Conservation (phyloP, 1,284 basidiomycete species). For the Schizophyllum amplum region DNA sequence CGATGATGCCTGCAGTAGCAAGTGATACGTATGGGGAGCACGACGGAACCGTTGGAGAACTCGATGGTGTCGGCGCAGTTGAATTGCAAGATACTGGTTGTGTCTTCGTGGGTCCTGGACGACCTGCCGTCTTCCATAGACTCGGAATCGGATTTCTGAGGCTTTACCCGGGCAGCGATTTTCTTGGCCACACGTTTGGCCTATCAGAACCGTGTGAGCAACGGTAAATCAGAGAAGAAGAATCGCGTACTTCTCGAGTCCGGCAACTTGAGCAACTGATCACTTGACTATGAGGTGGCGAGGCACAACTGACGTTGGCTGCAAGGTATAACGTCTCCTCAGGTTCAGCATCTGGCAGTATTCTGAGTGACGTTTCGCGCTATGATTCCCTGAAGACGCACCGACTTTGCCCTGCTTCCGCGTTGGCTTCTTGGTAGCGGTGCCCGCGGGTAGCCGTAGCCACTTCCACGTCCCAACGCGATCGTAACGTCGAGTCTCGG, state of each 20-base stretch:
- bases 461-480: constrained; percentile 80
- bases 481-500: constrained; percentile 58
- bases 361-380: constrained; percentile 15
- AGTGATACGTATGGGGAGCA: constrained; percentile 91
- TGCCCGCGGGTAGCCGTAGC: constrained; percentile 69
- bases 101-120: constrained; percentile 54
- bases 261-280: constrained; percentile 81
- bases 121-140: constrained; percentile 38
- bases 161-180: constrained; percentile 70
- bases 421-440: constrained; percentile 75
- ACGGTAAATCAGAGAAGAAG: constrained; percentile 2
- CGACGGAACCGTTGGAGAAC: constrained; percentile 81
- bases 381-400: constrained; percentile 23
- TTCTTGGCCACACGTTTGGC: constrained; percentile 85
- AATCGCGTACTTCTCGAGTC: constrained; percentile 61
- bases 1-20: constrained; percentile 99
- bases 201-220: constrained; percentile 28
- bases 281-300: constrained; percentile 71
- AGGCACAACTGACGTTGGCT: constrained; percentile 64
- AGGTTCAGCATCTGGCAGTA: constrained; percentile 52
- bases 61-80: constrained; percentile 92
- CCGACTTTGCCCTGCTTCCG: constrained; percentile 84
- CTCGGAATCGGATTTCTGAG: constrained; percentile 72
- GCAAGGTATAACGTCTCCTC: constrained; percentile 67
- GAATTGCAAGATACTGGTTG: constrained; percentile 87